phyloP scores from a whole-genome alignment of 768 basidiomycete genomes.

The Fomitopsis pulvina region DNA sequence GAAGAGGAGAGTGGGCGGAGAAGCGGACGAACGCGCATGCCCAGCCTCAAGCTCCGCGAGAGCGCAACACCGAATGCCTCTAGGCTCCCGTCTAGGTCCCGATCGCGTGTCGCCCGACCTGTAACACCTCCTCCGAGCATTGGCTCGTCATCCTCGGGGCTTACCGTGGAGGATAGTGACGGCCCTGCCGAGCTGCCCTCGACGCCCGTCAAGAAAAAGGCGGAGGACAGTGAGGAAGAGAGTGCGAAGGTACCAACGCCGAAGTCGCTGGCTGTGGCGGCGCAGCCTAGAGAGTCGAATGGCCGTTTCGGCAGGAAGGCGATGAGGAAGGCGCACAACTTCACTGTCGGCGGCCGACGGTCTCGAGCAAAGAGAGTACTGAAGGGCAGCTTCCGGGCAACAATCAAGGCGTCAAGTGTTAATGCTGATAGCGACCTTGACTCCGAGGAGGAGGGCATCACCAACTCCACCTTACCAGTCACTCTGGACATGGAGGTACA shows the following conservation, averaged over 20 bases:
- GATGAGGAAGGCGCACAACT: conserved; percentile 35
- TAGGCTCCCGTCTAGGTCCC: not conserved
- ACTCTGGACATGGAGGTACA: not conserved
- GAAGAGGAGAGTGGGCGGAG: conserved; percentile 15
- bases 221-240: conserved; percentile 4
- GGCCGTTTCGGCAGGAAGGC: conserved; percentile 65
- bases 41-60: conserved; percentile 27
- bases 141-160: conserved; percentile 10
- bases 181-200: conserved; percentile 7
- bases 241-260: conserved; percentile 23
- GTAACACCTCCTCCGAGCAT: conserved; percentile 1
- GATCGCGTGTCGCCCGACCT: conserved; percentile 6
- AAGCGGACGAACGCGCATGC: conserved; percentile 24
- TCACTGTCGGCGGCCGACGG: conserved; percentile 14
- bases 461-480: not conserved
- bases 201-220: conserved; percentile 1
- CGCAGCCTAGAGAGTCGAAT: conserved; percentile 56
- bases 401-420: not conserved
- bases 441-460: conserved; percentile 4
- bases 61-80: conserved; percentile 18
- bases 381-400: not conserved
- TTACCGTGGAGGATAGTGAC: conserved; percentile 7
- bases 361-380: conserved; percentile 2
- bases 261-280: conserved; percentile 37
- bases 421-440: conserved; percentile 1